Percentiles rank a stretch among this genome's conserved stretches.
Evolutionary conservation across 176 grass and related monocot species (phyloP).

Genomic region (Hordeum marinum): DNA sequence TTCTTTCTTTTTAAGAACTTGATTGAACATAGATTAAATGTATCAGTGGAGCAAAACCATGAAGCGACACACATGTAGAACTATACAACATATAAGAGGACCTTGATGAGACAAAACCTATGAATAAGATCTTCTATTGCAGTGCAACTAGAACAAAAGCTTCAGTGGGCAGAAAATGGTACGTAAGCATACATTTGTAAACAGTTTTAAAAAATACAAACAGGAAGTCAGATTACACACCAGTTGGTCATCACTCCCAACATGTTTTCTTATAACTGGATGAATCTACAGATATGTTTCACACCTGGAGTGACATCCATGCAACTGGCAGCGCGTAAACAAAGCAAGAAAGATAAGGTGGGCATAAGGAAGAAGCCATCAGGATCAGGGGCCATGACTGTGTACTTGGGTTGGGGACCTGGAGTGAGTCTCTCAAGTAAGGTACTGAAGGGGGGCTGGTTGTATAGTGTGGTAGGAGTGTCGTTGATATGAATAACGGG

Average conservation of each 20-base stretch:
- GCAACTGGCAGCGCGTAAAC: not conserved
- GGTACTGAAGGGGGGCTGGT: not conserved
- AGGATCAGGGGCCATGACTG: not conserved
- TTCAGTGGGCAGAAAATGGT: not conserved
- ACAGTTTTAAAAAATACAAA: not conserved
- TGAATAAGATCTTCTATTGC: not conserved
- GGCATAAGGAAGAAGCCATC: not conserved
- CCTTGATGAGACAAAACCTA: not conserved
- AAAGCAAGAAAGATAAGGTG: not conserved
- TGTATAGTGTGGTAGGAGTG: not conserved
- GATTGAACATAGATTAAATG: constrained; percentile 14
- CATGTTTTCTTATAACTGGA: not conserved
- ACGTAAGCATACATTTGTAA: not conserved
- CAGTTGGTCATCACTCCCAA: not conserved
- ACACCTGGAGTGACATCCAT: not conserved
- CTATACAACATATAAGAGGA: not conserved
- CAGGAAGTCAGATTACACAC: not conserved
- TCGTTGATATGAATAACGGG: not conserved
- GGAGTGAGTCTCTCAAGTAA: not conserved
- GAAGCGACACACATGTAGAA: not conserved
- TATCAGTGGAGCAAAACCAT: constrained; percentile 11
- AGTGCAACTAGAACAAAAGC: not conserved
- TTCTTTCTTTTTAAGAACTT: constrained; percentile 76
- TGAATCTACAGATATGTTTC: constrained; percentile 2
- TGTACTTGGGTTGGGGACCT: not conserved